Percentiles rank a stretch among this genome's conserved stretches.
These are phyloP conservation scores for Ophiocordyceps camponoti-leonardi DNA, from an alignment of 2,329 filamentous ascomycete genomes.

Conservation along the genomic window DNA sequence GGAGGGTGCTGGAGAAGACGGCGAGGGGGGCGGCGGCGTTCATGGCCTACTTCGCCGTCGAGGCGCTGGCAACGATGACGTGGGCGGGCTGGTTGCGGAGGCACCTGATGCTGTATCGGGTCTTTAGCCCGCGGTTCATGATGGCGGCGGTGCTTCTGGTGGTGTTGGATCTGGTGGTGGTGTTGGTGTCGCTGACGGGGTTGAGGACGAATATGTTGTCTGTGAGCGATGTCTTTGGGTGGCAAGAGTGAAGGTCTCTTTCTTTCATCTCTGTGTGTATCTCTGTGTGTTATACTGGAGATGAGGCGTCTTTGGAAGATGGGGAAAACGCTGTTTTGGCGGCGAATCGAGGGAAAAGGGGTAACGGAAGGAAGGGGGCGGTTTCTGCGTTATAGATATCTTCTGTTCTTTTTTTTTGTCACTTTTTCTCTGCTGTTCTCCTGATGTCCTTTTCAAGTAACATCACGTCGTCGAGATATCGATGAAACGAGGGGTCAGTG, in stretches of 20 bases:
- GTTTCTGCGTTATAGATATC: neutral
- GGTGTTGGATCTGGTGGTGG: constrained; percentile 58
- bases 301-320: neutral
- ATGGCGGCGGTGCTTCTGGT: constrained; percentile 54
- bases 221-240: constrained; percentile 80
- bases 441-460: neutral
- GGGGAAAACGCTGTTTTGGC: neutral
- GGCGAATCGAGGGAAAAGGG: neutral
- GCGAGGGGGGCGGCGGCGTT: constrained; percentile 59
- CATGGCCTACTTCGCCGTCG: constrained; percentile 63
- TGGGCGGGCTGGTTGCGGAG: constrained; percentile 79
- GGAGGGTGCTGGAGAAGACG: constrained; percentile 50
- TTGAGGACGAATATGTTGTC: constrained; percentile 62
- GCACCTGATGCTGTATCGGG: constrained; percentile 91
- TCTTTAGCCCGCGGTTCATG: constrained; percentile 88
- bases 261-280: neutral
- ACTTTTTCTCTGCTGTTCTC: neutral
- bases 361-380: neutral
- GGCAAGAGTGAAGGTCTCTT: constrained; percentile 28
- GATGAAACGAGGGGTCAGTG: neutral
- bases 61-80: constrained; percentile 72
- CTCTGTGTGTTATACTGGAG: neutral
- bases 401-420: neutral
- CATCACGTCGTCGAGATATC: neutral
- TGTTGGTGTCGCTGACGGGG: constrained; percentile 55